Percentiles rank a stretch among this genome's conserved stretches.
These are phyloP conservation scores for Cupressus sempervirens DNA, from an alignment of 75 land plant genomes.

Conservation along the genomic window DNA sequence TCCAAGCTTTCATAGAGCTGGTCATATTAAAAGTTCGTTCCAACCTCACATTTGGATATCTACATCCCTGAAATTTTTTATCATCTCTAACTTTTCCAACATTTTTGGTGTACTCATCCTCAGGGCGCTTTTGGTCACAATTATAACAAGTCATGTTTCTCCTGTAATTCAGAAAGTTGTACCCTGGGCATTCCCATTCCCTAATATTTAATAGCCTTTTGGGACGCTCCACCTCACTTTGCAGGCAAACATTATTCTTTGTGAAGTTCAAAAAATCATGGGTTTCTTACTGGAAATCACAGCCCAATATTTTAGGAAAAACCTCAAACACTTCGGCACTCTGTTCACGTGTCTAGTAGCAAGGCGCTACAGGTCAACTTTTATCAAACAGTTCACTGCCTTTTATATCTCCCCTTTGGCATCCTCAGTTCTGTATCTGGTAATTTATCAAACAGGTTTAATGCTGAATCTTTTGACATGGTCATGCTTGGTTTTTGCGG, in stretches of 20 bases:
- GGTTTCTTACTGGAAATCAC: too few relatives aligned
- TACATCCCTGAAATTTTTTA: constrained; percentile 13
- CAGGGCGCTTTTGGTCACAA: constrained; percentile 74
- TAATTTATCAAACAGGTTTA: too few relatives aligned
- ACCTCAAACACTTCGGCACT: too few relatives aligned
- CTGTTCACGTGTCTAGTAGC: too few relatives aligned
- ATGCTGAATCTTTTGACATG: too few relatives aligned
- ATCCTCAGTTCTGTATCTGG: too few relatives aligned
- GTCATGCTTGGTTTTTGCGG: too few relatives aligned
- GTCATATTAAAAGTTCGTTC: constrained; percentile 18
- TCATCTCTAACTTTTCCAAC: constrained; percentile 35
- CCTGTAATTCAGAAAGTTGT: constrained; percentile 79
- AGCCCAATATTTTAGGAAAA: too few relatives aligned
- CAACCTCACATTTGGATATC: constrained; percentile 13
- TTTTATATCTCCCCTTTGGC: too few relatives aligned
- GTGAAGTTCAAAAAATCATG: constrained; percentile 85
- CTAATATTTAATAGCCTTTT: constrained; percentile 75
- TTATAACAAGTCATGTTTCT: constrained; percentile 72
- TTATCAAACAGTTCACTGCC: too few relatives aligned
- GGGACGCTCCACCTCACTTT: constrained; percentile 76
- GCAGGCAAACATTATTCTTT: constrained; percentile 76
- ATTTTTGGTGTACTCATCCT: constrained; percentile 35
- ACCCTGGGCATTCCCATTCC: constrained; percentile 91
- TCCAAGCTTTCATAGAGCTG: constrained; percentile 51
- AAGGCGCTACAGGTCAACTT: too few relatives aligned